phyloP scores from a whole-genome alignment of 345 rosid species.

The Cardamine chenopodiifolia region DNA sequence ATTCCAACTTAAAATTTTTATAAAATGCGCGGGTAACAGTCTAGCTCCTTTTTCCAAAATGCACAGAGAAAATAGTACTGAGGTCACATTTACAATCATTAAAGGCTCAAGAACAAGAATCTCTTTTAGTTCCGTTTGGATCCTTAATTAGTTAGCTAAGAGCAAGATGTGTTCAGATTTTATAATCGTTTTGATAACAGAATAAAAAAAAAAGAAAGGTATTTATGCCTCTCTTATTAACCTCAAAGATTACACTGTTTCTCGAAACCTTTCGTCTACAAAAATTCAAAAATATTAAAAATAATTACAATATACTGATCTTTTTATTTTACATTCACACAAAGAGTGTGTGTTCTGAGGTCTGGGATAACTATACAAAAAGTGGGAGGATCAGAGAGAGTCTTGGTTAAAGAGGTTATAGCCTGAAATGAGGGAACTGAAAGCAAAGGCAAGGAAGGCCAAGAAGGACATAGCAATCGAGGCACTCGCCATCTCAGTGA shows the following conservation, averaged over 20 bases:
- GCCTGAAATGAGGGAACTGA: constrained; percentile 80
- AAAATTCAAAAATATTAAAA: constrained; percentile 13
- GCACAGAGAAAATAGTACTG: background rate
- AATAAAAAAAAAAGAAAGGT: background rate
- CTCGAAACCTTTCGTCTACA: constrained; percentile 19
- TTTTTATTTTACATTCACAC: constrained; percentile 23
- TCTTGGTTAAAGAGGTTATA: constrained; percentile 58
- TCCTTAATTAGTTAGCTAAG: background rate
- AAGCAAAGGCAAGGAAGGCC: constrained; percentile 77
- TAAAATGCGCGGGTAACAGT: too few species aligned
- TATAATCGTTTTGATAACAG: background rate
- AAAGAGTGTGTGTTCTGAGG: constrained; percentile 10
- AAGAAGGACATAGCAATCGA: constrained; percentile 84
- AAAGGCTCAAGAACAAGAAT: background rate
- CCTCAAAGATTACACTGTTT: constrained; percentile 36
- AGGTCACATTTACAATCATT: background rate
- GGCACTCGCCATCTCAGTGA: constrained; percentile 95
- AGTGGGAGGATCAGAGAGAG: constrained; percentile 40
- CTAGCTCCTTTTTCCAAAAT: too few species aligned
- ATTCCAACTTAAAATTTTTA: too few species aligned
- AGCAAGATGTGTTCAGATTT: background rate
- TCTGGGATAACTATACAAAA: constrained; percentile 28
- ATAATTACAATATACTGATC: constrained; percentile 26
- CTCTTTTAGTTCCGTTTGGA: background rate
- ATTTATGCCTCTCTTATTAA: constrained; percentile 17